Evolutionary conservation across 2,329 filamentous ascomycete species (phyloP), one percentile per base, ranked within the genome.

Genomic region (Xylariaceae sp.): DNA sequence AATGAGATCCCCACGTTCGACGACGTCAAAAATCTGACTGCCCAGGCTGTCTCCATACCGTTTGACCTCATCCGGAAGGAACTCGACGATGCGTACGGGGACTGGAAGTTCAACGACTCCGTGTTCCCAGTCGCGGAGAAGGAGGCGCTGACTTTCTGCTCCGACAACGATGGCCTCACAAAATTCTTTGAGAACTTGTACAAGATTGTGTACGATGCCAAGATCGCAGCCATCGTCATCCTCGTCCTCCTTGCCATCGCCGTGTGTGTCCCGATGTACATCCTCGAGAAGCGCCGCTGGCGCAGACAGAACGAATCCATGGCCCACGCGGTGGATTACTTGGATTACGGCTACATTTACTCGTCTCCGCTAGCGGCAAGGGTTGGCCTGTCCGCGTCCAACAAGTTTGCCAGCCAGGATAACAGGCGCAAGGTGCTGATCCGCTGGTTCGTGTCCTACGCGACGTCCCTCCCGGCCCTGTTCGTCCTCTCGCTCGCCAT

Each of bases 281-380:
- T 81, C 71, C 77, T 87, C 55, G 92, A 97, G 72, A 85, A 92
- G 56, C 81, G 84, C 61, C 80, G 88, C 50, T 97, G 86, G 83
- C 80, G 83, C 43, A 79, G 77, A 30, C 88, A 91, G 78, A 81
- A 86, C 68, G 76, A 85, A 61, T 85, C 86, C 54, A 82, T 88
- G 19, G 75, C 80, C 61, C 76, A 86, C 51, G 80, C 83, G 29
- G 84, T 85, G 67, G 91, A 97, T 65, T 81, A 87, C 0, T 84
- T 96, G 79, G 92, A 97, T 67, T 84, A 92, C 34, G 83, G 95
- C 40, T 95, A 96, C 72, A 87, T 96, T 61, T 84, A 87, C 30
- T 92, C 89, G 32, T 83, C 90, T 19, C 91, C 92, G 1, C 83
- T 86, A 63, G 89, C 90, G 1, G 83, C 89, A 1, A 78, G 79